Percentiles rank a stretch among this genome's conserved stretches.
Evolutionary conservation across 768 basidiomycete species (phyloP).

Genomic region (Suillus spraguei): DNA sequence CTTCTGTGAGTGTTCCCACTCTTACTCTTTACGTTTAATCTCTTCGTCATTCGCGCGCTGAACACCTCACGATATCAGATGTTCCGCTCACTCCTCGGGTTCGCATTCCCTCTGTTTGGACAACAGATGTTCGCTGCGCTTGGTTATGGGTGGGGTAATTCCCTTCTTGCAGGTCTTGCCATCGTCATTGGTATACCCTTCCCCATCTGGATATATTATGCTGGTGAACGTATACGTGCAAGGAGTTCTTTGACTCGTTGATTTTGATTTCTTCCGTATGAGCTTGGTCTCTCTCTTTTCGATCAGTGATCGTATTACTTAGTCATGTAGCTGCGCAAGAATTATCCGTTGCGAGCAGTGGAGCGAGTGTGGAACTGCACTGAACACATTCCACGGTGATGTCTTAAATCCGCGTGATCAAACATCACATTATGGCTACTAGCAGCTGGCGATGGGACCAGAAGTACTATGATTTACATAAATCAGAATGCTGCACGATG

Average conservation of each 20-base stretch:
- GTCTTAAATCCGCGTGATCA: too few relatives aligned
- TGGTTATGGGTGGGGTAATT: not conserved
- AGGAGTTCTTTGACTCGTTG: not conserved
- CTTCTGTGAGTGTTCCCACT: slow-evolving; percentile 45
- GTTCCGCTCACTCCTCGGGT: not conserved
- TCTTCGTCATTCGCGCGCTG: not conserved
- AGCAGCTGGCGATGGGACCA: too few relatives aligned
- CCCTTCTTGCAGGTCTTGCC: slow-evolving; percentile 1
- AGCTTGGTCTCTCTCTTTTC: too few relatives aligned
- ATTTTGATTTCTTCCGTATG: slow-evolving; percentile 23
- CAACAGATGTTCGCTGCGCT: not conserved
- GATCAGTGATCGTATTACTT: too few relatives aligned
- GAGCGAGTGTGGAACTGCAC: too few relatives aligned
- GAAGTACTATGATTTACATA: too few relatives aligned
- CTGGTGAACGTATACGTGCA: not conserved
- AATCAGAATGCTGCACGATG: too few relatives aligned
- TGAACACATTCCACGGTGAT: too few relatives aligned
- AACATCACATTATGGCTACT: too few relatives aligned
- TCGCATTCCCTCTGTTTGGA: not conserved
- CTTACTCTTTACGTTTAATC: not conserved
- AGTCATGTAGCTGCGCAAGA: too few relatives aligned
- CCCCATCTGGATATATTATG: not conserved
- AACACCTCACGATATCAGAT: not conserved
- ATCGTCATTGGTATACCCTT: not conserved
- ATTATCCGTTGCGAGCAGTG: too few relatives aligned